A percentile compares a stretch with the other conserved stretches of the same genome.
These are phyloP conservation scores for Xylaria sp. DNA, from an alignment of 2,329 filamentous ascomycete species.

Conservation along the genomic window DNA sequence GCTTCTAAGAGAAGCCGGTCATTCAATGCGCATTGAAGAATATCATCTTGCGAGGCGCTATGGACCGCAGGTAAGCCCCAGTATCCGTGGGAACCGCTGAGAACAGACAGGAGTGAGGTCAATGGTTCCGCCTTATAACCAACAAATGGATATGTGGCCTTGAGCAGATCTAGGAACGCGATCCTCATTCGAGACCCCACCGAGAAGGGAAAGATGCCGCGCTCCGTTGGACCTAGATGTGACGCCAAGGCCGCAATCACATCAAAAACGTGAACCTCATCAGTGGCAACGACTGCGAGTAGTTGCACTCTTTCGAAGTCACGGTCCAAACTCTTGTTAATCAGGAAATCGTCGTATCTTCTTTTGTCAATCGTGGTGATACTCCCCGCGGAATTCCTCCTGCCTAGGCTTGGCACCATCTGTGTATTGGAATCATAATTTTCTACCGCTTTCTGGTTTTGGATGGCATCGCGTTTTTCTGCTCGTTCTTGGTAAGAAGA, in stretches of 20 bases:
- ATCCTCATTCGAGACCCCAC: conserved; percentile 68
- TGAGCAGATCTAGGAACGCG: conserved; percentile 72
- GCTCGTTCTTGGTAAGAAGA: conserved; percentile 66
- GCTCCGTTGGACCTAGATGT: conserved; percentile 51
- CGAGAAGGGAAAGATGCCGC: conserved; percentile 57
- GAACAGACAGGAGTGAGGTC: conserved; percentile 66
- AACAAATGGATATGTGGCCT: conserved; percentile 68
- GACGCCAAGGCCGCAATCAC: conserved; percentile 58
- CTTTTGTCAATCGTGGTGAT: conserved; percentile 67
- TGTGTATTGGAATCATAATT: conserved; percentile 57
- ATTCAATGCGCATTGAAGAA: conserved; percentile 52
- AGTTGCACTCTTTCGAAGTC: conserved; percentile 58
- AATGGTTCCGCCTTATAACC: conserved; percentile 77
- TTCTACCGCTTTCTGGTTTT: conserved; percentile 64
- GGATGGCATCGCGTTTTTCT: conserved; percentile 62
- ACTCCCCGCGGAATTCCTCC: conserved; percentile 65
- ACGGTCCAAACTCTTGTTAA: conserved; percentile 55
- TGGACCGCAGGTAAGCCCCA: conserved; percentile 55
- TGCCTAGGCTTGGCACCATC: conserved; percentile 47
- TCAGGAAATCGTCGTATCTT: conserved; percentile 63
- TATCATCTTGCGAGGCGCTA: conserved; percentile 45
- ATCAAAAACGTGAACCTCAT: conserved; percentile 59
- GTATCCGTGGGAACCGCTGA: conserved; percentile 61
- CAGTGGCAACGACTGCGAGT: conserved; percentile 56
- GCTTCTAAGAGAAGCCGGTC: conserved; percentile 62